These are phyloP conservation scores for Phytophthora niederhauseri DNA, from an alignment of 352 stramenopile species.

Conservation along the genomic window DNA sequence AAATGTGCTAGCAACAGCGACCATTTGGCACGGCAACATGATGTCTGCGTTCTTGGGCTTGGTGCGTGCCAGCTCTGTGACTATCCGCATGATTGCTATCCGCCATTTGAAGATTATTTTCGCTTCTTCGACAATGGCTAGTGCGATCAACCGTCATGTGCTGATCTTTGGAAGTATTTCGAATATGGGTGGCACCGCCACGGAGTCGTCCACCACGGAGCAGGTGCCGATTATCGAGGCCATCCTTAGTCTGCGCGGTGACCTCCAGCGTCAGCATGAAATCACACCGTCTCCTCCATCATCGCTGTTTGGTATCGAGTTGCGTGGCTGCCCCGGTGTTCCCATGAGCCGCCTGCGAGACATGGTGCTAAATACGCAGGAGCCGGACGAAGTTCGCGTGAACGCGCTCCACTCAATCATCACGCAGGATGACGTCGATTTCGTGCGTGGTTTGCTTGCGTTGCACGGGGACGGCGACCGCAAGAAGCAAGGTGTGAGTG, in stretches of 20 bases:
- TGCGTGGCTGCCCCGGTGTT: constrained; percentile 55
- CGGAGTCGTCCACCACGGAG: constrained; percentile 77
- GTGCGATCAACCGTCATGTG: constrained; percentile 78
- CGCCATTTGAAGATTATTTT: constrained; percentile 73
- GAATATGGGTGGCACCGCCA: constrained; percentile 63
- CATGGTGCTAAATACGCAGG: constrained; percentile 58
- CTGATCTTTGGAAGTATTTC: constrained; percentile 84
- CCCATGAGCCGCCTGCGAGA: constrained; percentile 72
- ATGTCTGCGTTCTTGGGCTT: constrained; percentile 68
- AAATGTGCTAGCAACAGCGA: constrained; percentile 51
- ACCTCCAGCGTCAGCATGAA: constrained; percentile 41
- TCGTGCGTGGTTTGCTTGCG: constrained; percentile 63
- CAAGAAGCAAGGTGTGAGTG: constrained; percentile 66
- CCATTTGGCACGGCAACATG: constrained; percentile 74
- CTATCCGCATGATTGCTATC: constrained; percentile 68
- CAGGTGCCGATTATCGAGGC: constrained; percentile 81
- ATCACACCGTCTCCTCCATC: constrained; percentile 25
- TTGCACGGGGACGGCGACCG: constrained; percentile 64
- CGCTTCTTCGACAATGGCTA: constrained; percentile 58
- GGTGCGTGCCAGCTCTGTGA: constrained; percentile 56
- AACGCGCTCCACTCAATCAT: constrained; percentile 81
- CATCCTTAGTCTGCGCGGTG: constrained; percentile 72
- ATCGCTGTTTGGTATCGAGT: constrained; percentile 59
- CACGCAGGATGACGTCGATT: constrained; percentile 66
- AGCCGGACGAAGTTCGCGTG: constrained; percentile 64